Base-by-base conservation (phyloP, 805 yeast species). In the Wickerhamomyces subpelliculosus region DNA sequence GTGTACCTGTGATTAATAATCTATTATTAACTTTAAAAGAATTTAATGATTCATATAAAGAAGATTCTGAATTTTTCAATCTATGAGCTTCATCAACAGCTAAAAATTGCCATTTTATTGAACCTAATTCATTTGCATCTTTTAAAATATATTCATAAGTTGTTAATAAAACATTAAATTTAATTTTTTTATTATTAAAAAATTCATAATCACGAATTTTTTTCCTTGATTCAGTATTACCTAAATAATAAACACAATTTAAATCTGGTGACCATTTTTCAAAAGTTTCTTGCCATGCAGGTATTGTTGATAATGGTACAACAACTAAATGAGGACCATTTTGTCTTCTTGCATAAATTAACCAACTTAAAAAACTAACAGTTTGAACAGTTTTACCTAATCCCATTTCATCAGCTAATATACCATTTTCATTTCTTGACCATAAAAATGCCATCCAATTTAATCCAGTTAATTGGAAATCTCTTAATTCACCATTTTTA, bases 381-480 rank as follows among this genome's bases (percentile, higher is more conserved):
- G 97, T 93, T 62, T 93, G 98, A 13, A 93, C 96, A 9, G 98
- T 93, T 57, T 93, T 93, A 46, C 98, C 98, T 38, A 93, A 72
- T 39, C 98, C 98, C 98, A 93, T 93, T 61, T 93, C 98, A 67
- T 93, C 98, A 5, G 98, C 98, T 30, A 93, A 67, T 36, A 93
- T 93, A 39, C 98, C 97, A 60, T 93, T 93, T 64, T 93, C 97
- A 61, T 90, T 86, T 53, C 97, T 76, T 4, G 96, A 86, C 98
- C 98, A 93, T 44, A 93, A 67, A 58, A 90, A 93, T 0, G 98
- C 98, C 98, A 93, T 93, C 99, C 99, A 93, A 62, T 93, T 93
- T 45, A 93, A 73, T 40, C 99, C 99, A 0, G 98, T 93, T 59
- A 93, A 72, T 67, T 93, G 99, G 74, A 93, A 93, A 65, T 93